phyloP scores from a whole-genome alignment of 2,329 filamentous ascomycete genomes.

The Aspergillus novofumigatus region DNA sequence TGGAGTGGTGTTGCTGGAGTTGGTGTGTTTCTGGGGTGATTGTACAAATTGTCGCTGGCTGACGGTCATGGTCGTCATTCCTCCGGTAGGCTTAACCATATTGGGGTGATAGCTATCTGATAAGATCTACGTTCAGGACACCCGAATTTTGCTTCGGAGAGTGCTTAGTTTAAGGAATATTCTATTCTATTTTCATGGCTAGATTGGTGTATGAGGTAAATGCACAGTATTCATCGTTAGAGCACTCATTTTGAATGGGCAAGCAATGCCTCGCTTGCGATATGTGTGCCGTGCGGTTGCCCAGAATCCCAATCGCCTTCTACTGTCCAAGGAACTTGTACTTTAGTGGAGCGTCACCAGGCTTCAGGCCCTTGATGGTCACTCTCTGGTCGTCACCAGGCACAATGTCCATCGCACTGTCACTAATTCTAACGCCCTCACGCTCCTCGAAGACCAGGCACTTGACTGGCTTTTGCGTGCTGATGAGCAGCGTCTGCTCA shows the following conservation, averaged over 20 bases:
- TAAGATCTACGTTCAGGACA: not conserved
- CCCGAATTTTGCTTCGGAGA: too few relatives aligned
- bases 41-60: not conserved
- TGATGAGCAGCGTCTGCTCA: constrained; percentile 39
- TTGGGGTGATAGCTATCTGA: constrained; percentile 6
- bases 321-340: constrained; percentile 27
- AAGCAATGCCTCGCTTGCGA: not conserved
- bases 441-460: constrained; percentile 59
- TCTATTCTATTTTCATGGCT: not conserved
- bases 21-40: not conserved
- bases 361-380: constrained; percentile 21
- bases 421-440: constrained; percentile 50
- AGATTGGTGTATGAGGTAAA: not conserved
- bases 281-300: not conserved
- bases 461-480: constrained; percentile 51
- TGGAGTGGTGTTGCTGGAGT: constrained; percentile 1
- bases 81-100: not conserved
- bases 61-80: not conserved
- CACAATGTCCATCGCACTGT: constrained; percentile 56
- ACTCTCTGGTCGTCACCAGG: constrained; percentile 54
- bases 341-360: constrained; percentile 15
- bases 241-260: not conserved
- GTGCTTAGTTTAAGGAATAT: too few relatives aligned
- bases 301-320: not conserved
- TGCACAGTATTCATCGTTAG: not conserved